phyloP scores from a whole-genome alignment of 1,139 yeast species.

The Taphrina wiesneri region DNA sequence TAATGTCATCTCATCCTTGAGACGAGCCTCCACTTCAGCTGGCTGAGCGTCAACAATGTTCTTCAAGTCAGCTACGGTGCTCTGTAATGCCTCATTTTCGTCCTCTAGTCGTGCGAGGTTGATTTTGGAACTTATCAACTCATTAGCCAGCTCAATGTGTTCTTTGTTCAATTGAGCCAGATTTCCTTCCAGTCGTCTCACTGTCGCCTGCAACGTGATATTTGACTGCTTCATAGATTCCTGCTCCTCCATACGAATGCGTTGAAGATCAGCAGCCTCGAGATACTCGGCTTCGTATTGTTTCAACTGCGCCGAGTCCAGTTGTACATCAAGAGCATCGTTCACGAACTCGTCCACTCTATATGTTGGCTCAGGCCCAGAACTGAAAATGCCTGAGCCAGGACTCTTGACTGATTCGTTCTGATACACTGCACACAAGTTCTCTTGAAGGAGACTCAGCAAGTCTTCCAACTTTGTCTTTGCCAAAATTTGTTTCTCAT shows the following conservation, averaged over 20 bases:
- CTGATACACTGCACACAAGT: conserved; percentile 69
- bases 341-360: conserved; percentile 67
- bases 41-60: conserved; percentile 42
- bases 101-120: conserved; percentile 65
- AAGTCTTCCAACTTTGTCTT: conserved; percentile 69
- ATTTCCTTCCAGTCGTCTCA: conserved; percentile 70
- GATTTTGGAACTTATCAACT: conserved; percentile 63
- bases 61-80: conserved; percentile 57
- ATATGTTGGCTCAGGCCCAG: conserved; percentile 34
- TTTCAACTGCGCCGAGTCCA: conserved; percentile 69
- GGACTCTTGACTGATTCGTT: conserved; percentile 42
- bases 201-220: conserved; percentile 70
- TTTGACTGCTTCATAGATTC: conserved; percentile 65
- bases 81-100: conserved; percentile 60
- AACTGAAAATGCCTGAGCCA: conserved; percentile 16
- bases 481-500: conserved; percentile 59
- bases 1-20: conserved; percentile 49
- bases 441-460: conserved; percentile 73
- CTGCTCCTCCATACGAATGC: conserved; percentile 67
- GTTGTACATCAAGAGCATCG: conserved; percentile 71
- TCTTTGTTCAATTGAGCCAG: conserved; percentile 72
- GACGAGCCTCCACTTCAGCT: conserved; percentile 40
- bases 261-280: conserved; percentile 69
- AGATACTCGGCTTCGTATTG: conserved; percentile 73
- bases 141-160: conserved; percentile 76